These are phyloP conservation scores for Cucumis hystrix DNA, from an alignment of 306 rosid species.

Conservation along the genomic window DNA sequence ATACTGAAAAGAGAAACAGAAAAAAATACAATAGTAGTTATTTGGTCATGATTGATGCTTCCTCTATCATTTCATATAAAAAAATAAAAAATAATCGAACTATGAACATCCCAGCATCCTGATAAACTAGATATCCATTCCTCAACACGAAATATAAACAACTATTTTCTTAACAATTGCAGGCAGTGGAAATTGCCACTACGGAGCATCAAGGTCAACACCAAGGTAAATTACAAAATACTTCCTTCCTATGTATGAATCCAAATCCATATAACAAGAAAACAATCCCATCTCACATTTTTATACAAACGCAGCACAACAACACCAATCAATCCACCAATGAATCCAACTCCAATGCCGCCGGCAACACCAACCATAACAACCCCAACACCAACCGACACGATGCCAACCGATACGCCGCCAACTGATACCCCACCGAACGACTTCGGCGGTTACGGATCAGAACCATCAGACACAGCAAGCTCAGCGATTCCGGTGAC, in stretches of 20 bases:
- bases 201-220: constrained; percentile 35
- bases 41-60: neutral
- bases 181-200: constrained; percentile 68
- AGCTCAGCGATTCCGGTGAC: constrained; percentile 32
- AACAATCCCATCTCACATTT: too few species aligned
- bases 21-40: neutral
- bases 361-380: neutral
- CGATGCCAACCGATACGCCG: constrained; percentile 16
- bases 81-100: neutral
- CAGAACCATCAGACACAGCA: constrained; percentile 58
- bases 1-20: neutral
- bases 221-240: constrained; percentile 45
- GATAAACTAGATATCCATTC: neutral
- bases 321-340: constrained; percentile 9
- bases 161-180: constrained; percentile 12
- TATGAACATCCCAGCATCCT: neutral
- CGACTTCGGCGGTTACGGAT: constrained; percentile 43
- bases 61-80: neutral
- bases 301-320: neutral
- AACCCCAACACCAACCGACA: neutral
- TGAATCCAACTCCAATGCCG: constrained; percentile 9
- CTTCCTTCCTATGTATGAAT: neutral
- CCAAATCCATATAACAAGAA: neutral
- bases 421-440: constrained; percentile 27
- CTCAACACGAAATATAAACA: constrained; percentile 10